Evolutionary conservation across 2,329 filamentous ascomycete genomes (phyloP).

Genomic region (Fusarium anthophilum): DNA sequence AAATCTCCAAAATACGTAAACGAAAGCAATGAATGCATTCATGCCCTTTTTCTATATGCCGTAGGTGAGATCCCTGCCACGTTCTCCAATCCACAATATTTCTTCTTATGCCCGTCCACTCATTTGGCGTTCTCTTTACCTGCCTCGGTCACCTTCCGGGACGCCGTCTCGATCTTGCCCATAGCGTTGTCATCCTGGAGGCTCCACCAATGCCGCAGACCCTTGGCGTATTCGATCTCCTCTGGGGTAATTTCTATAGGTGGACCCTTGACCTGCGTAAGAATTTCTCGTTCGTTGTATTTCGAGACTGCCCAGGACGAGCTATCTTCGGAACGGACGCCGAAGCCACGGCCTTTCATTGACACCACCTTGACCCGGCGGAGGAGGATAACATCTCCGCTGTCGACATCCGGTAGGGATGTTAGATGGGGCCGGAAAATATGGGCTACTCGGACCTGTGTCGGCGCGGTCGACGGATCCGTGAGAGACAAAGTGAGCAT

Average conservation of each 20-base stretch:
- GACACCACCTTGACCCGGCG: constrained; percentile 64
- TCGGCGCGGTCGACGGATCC: constrained; percentile 64
- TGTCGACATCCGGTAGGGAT: constrained; percentile 62
- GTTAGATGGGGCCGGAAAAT: constrained; percentile 68
- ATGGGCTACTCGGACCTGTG: constrained; percentile 62
- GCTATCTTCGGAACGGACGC: constrained; percentile 61
- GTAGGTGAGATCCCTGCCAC: constrained; percentile 3
- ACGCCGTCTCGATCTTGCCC: constrained; percentile 61
- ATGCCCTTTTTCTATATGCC: constrained; percentile 8
- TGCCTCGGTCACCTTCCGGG: constrained; percentile 45
- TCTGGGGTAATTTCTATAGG: constrained; percentile 64
- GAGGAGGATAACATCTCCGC: constrained; percentile 68
- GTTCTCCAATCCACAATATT: constrained; percentile 12
- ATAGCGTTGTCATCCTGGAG: constrained; percentile 57
- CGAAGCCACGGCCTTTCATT: constrained; percentile 64
- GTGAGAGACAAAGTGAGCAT: constrained; percentile 67
- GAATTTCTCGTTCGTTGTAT: constrained; percentile 48
- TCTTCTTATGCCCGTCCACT: constrained; percentile 12
- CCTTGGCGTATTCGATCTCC: constrained; percentile 60
- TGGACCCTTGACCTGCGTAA: constrained; percentile 66
- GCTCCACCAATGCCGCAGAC: constrained; percentile 60
- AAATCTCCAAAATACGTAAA: constrained; percentile 8
- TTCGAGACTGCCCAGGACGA: constrained; percentile 73
- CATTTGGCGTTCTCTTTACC: constrained; percentile 42
- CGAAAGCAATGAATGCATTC: constrained; percentile 6